phyloP scores from a whole-genome alignment of 78 protist genomes.

The Monocercomonoides exilis region DNA sequence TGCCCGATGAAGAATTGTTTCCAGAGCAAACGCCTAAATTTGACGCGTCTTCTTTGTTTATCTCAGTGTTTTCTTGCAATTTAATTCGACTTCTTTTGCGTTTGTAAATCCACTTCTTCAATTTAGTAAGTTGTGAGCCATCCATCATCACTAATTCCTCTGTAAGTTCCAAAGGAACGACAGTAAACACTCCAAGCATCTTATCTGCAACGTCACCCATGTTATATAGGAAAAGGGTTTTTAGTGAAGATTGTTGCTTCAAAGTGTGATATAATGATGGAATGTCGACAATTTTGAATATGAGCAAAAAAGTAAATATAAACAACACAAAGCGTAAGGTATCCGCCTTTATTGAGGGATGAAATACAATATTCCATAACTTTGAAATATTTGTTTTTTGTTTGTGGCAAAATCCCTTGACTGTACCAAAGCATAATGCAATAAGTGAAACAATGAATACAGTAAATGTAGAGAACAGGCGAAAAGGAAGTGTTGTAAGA shows the following conservation, averaged over 20 bases:
- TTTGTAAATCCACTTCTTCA: too few species aligned
- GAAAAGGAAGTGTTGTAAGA: neutral
- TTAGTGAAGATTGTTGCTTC: neutral
- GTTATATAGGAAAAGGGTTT: neutral
- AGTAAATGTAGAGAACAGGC: too few species aligned
- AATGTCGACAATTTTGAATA: neutral
- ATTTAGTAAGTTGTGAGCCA: too few species aligned
- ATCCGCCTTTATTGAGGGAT: neutral
- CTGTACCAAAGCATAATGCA: too few species aligned
- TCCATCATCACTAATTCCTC: too few species aligned
- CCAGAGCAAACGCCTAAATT: too few species aligned
- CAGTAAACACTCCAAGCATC: neutral
- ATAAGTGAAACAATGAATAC: neutral
- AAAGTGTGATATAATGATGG: neutral
- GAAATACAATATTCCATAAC: neutral
- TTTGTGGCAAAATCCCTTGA: too few species aligned
- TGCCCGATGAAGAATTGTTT: too few species aligned
- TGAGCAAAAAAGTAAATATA: neutral
- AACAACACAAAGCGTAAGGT: neutral
- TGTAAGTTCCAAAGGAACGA: neutral
- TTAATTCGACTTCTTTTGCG: too few species aligned
- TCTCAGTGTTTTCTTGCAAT: too few species aligned
- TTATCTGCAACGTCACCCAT: neutral
- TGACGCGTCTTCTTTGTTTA: too few species aligned
- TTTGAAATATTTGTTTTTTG: too few species aligned